Base-by-base conservation (phyloP, 495 filamentous ascomycete genomes). In the Xylaria grammica region DNA sequence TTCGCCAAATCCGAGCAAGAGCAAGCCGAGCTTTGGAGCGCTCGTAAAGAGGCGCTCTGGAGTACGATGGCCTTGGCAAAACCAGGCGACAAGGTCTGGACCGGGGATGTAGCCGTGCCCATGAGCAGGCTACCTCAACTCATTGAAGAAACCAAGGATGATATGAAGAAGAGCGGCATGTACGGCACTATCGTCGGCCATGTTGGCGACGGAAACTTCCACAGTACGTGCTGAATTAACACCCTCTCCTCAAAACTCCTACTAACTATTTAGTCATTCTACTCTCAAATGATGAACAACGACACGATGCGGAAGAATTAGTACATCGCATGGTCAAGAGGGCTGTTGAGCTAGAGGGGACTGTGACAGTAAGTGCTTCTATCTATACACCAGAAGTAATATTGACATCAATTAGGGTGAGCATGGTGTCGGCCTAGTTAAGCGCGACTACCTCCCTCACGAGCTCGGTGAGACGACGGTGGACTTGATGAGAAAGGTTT, bases 21-120 rank as follows among this genome's bases (percentile, higher is more conserved):
- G 78, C 86, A 86, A 65, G 79, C 84, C 20, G 91, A 93, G 66
- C 80, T 97, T 46, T 97, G 94, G 94, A 89, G 85, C 49, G 94
- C 94, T 32, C 79, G 94, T 22, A 97, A 97, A 70, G 90, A 95
- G 76, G 89, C 91, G 0, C 77, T 97, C 13, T 97, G 92, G 92
- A 74, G 72, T 44, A 84, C 88, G 45, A 87, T 91, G 83, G 82
- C 87, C 11, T 75, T 81, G 24, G 74, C 81, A 42, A 76, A 80
- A 66, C 82, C 86, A 9, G 82, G 77, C 20, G 87, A 91, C 67
- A 87, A 84, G 62, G 87, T 94, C 9, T 94, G 91, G 91, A 93
- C 91, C 2, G 91, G 90, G 4, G 91, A 94, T 63, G 91, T 94
- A 1, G 91, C 91, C 1, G 91, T 94, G 27, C 91, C 91, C 6